phyloP scores from a whole-genome alignment of 164 flowering plant species.

The Amborella trichopoda region DNA sequence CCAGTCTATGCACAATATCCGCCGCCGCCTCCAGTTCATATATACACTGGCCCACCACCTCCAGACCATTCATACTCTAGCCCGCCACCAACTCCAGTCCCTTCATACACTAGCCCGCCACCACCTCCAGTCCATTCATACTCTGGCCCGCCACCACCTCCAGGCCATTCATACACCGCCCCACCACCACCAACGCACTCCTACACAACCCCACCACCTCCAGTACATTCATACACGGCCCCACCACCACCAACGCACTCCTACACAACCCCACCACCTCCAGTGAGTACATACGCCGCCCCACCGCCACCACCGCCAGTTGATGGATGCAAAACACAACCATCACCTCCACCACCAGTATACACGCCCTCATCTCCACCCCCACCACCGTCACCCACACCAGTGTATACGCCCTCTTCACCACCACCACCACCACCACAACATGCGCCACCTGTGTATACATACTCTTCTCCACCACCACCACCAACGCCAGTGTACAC shows the following conservation, averaged over 20 bases:
- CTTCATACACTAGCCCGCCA: neutral
- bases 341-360: slow-evolving; percentile 6
- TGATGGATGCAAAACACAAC: neutral
- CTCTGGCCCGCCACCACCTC: neutral
- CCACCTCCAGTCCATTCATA: neutral
- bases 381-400: neutral
- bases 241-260: slow-evolving; percentile 5
- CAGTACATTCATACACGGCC: too few species aligned
- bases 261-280: slow-evolving; percentile 7
- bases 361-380: slow-evolving; percentile 10
- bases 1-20: slow-evolving; percentile 3
- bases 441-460: neutral
- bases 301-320: slow-evolving; percentile 7
- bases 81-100: slow-evolving; percentile 3
- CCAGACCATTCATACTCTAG: neutral
- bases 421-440: neutral
- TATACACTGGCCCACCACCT: neutral
- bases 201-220: slow-evolving; percentile 7
- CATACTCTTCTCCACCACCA: neutral
- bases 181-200: slow-evolving; percentile 3
- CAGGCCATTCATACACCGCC: neutral
- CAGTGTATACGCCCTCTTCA: neutral
- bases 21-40: neutral
- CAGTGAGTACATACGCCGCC: too few species aligned
- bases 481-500: neutral